Conservation (phyloP, 208 protist species). For the Trypanosoma scelopori region DNA sequence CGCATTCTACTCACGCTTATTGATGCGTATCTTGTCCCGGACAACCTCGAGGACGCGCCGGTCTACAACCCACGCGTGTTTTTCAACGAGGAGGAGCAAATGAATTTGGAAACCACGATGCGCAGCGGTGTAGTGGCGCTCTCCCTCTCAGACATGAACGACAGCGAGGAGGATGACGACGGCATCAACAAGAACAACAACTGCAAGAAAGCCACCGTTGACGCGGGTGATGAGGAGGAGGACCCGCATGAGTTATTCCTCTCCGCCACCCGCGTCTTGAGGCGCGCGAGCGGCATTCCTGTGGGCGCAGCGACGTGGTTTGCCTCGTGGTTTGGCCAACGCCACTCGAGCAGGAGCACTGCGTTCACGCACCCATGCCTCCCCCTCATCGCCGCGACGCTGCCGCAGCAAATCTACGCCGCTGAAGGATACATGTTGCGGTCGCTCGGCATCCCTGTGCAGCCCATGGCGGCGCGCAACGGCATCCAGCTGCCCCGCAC, state of each 20-base stretch:
- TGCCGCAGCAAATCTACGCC: conserved; percentile 15
- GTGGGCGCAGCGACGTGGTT: conserved; percentile 19
- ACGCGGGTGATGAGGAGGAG: conserved; percentile 2
- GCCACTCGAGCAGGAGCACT: conserved; percentile 7
- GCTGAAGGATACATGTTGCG: conserved; percentile 19
- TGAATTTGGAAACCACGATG: neutral
- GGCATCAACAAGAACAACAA: no score
- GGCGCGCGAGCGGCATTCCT: conserved; percentile 4
- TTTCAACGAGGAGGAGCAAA: conserved; percentile 10
- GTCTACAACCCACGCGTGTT: conserved; percentile 27
- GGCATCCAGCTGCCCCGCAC: neutral
- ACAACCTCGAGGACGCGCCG: conserved; percentile 24
- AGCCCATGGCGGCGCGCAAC: conserved; percentile 2
- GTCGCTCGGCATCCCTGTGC: neutral
- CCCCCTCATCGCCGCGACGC: conserved; percentile 1
- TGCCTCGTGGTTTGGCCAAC: conserved; percentile 21
- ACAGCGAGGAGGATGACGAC: conserved; percentile 10
- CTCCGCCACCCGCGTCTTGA: neutral
- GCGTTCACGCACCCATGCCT: conserved; percentile 27
- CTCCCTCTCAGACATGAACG: neutral
- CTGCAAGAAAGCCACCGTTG: neutral
- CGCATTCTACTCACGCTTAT: conserved; percentile 53
- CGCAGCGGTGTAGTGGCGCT: neutral
- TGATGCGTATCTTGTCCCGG: conserved; percentile 55
- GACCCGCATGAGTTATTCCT: neutral